Evolutionary conservation across 2,329 filamentous ascomycete species (phyloP), one percentile per base, ranked within the genome.

Genomic region (Claviceps digitariae): DNA sequence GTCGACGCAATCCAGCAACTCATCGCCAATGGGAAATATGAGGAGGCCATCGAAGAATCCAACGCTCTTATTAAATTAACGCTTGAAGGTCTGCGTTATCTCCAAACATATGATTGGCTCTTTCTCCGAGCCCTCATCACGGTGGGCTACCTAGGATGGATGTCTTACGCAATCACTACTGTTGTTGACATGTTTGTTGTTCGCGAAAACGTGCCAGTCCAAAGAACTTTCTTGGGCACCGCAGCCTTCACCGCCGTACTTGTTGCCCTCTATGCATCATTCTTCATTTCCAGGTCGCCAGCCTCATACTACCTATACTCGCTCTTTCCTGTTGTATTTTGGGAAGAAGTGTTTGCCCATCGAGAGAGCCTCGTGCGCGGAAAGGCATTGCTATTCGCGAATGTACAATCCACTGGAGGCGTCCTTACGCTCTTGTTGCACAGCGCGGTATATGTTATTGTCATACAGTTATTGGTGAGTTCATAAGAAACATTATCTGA

Each of bases 91-190:
- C 73, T 98, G 56, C 81, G 93, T 50, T 98, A 98, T 66, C 77
- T 98, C 27, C 93, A 98, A 68, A 98, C 90, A 0, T 98, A 98
- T 63, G 93, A 98, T 71, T 98, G 93, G 93, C 76, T 98, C 2
- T 98, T 98, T 69, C 72, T 98, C 38, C 79, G 93, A 56, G 86
- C 88, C 2, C 75, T 98, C 50, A 86, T 98, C 55, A 96, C 93
- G 2, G 66, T 86, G 13, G 93, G 93, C 20, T 98, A 97, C 63
- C 72, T 97, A 8, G 93, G 93, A 21, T 98, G 91, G 91, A 94
- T 97, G 64, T 85, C 86, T 1, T 98, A 90, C 67, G 89, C 90
- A 2, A 73, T 95, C 50, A 93, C 89, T 0, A 94, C 86, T 0
- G 90, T 97, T 48, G 77, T 97, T 57, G 86, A 95, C 64, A 44